Evolutionary conservation across 1,284 basidiomycete genomes (phyloP).

Genomic region (Pascua guehoae): DNA sequence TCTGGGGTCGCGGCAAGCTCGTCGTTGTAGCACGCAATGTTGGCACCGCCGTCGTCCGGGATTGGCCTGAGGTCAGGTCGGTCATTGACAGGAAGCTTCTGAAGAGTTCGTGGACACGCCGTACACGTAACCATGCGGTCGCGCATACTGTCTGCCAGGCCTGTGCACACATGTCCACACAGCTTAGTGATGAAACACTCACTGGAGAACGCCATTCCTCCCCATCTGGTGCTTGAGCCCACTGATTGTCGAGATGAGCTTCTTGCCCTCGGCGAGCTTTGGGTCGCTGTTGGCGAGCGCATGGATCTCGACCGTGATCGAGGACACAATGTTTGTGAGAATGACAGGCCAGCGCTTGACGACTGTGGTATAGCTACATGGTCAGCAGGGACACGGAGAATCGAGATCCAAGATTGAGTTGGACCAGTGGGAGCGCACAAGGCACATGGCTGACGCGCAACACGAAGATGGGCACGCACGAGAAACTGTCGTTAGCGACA

Average conservation of each 20-base stretch:
- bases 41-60: conserved; percentile 66
- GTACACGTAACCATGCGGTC: neutral
- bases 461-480: conserved; percentile 27
- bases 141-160: too few relatives aligned
- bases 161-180: too few relatives aligned
- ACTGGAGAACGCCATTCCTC: conserved; percentile 71
- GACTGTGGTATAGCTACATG: conserved; percentile 40
- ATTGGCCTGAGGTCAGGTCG: conserved; percentile 57
- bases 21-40: conserved; percentile 66
- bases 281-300: conserved; percentile 47
- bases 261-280: conserved; percentile 64
- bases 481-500: conserved; percentile 28
- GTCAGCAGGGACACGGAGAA: conserved; percentile 1
- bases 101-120: neutral
- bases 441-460: neutral
- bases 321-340: conserved; percentile 72
- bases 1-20: conserved; percentile 59
- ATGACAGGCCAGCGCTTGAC: conserved; percentile 74
- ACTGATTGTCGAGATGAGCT: conserved; percentile 72
- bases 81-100: neutral
- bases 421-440: too few relatives aligned
- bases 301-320: conserved; percentile 61
- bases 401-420: too few relatives aligned
- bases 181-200: conserved; percentile 35
- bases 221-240: conserved; percentile 87